phyloP scores from a whole-genome alignment of 805 yeast genomes.

The Candida awuae region DNA sequence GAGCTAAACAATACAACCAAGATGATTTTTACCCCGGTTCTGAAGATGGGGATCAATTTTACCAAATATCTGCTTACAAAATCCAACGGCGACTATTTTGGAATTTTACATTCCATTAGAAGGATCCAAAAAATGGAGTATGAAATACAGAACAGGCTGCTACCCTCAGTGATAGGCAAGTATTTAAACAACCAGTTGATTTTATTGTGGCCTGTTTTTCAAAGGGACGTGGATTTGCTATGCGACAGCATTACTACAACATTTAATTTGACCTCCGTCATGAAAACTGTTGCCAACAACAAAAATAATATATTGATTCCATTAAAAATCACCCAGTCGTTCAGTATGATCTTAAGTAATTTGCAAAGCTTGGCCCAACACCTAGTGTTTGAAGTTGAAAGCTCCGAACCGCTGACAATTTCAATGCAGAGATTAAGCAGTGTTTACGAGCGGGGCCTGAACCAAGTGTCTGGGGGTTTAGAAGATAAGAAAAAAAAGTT shows the following conservation, averaged over 20 bases:
- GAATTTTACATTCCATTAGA: conserved; percentile 67
- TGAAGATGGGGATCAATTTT: conserved; percentile 40
- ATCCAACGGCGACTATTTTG: conserved; percentile 56
- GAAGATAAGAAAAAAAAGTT: conserved; percentile 46
- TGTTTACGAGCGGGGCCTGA: conserved; percentile 72
- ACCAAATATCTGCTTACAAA: conserved; percentile 33
- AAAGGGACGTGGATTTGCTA: conserved; percentile 65
- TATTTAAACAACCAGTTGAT: conserved; percentile 60
- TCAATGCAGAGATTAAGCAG: conserved; percentile 62
- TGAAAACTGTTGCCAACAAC: conserved; percentile 17
- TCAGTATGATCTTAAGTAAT: conserved; percentile 65
- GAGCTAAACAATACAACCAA: conserved; percentile 39
- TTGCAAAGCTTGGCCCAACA: conserved; percentile 46
- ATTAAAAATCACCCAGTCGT: conserved; percentile 67
- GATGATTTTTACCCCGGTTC: conserved; percentile 46
- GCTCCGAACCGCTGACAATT: conserved; percentile 63
- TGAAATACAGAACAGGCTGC: conserved; percentile 58
- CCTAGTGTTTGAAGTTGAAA: conserved; percentile 26
- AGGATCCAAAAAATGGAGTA: conserved; percentile 57
- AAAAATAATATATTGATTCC: conserved; percentile 35
- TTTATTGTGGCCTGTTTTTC: conserved; percentile 81
- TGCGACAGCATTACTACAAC: conserved; percentile 60
- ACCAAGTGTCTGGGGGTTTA: conserved; percentile 52
- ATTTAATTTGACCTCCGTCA: conserved; percentile 32
- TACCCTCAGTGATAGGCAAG: conserved; percentile 58